Conservation (phyloP, 768 basidiomycete genomes). For the Xerocomus spinulosus region DNA sequence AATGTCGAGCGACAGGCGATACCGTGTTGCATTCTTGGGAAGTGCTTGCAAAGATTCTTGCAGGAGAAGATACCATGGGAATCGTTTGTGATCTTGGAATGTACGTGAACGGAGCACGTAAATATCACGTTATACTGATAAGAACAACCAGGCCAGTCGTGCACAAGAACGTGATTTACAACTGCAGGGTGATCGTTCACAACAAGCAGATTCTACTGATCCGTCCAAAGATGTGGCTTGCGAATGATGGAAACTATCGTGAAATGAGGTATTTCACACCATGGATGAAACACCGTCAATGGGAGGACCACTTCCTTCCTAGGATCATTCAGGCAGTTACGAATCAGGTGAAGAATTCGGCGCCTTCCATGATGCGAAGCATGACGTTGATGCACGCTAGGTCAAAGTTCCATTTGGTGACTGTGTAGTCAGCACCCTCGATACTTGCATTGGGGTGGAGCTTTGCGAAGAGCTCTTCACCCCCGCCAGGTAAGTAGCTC, state of each 20-base stretch:
- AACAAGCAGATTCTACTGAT: constrained; percentile 87
- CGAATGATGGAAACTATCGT: constrained; percentile 97
- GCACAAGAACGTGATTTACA: constrained; percentile 98
- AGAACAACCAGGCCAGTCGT: constrained; percentile 71
- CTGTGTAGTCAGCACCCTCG: constrained; percentile 85
- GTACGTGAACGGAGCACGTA: constrained; percentile 40
- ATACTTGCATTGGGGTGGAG: constrained; percentile 96
- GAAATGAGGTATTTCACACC: constrained; percentile 89
- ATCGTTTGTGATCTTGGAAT: constrained; percentile 98
- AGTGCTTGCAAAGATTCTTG: constrained; percentile 85
- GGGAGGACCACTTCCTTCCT: constrained; percentile 90
- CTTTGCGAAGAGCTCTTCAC: constrained; percentile 98
- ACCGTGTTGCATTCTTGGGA: constrained; percentile 98
- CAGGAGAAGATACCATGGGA: constrained; percentile 70
- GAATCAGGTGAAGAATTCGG: constrained; percentile 56
- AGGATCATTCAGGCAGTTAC: constrained; percentile 85
- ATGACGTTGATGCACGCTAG: constrained; percentile 35
- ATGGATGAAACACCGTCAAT: constrained; percentile 85
- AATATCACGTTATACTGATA: background rate
- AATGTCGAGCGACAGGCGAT: constrained; percentile 57
- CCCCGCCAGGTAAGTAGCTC: constrained; percentile 67
- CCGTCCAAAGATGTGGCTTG: constrained; percentile 99
- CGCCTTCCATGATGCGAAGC: background rate
- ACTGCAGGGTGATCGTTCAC: constrained; percentile 88
- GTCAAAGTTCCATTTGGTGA: constrained; percentile 93